phyloP scores from a whole-genome alignment of 106 monocot genomes.

The Acorus gramineus region DNA sequence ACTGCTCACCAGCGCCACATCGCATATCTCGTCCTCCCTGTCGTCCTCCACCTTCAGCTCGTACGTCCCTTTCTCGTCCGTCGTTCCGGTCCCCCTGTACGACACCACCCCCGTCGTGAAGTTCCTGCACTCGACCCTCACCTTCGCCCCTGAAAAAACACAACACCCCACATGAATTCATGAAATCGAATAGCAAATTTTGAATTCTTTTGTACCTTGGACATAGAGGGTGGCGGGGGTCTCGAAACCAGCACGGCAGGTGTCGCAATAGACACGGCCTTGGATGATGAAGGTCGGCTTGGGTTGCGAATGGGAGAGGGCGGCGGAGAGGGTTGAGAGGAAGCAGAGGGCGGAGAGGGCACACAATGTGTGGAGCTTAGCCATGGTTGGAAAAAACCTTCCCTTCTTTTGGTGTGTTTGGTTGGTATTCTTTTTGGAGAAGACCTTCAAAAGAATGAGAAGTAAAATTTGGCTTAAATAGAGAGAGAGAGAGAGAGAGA shows the following conservation, averaged over 20 bases:
- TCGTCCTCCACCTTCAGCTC: slow-evolving; percentile 24
- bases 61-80: slow-evolving; percentile 36
- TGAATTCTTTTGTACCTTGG: neutral
- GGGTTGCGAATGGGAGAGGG: neutral
- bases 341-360: no score
- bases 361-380: no score
- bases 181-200: no score
- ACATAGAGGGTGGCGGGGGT: slow-evolving; percentile 52
- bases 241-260: slow-evolving; percentile 68
- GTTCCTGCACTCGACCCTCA: slow-evolving; percentile 39
- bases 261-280: slow-evolving; percentile 75
- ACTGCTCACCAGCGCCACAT: slow-evolving; percentile 32
- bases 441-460: no score
- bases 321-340: no score
- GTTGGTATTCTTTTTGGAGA: no score
- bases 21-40: slow-evolving; percentile 43
- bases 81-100: slow-evolving; percentile 21
- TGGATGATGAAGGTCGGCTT: slow-evolving; percentile 19
- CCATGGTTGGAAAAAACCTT: no score
- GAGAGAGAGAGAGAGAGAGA: no score
- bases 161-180: no score
- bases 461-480: no score
- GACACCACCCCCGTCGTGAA: slow-evolving; percentile 12
- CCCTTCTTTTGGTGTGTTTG: no score
- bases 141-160: slow-evolving; percentile 27